Percentiles rank a stretch among this genome's conserved stretches.
phyloP scores from a whole-genome alignment of 805 yeast species.

The Lipomyces lipofer region DNA sequence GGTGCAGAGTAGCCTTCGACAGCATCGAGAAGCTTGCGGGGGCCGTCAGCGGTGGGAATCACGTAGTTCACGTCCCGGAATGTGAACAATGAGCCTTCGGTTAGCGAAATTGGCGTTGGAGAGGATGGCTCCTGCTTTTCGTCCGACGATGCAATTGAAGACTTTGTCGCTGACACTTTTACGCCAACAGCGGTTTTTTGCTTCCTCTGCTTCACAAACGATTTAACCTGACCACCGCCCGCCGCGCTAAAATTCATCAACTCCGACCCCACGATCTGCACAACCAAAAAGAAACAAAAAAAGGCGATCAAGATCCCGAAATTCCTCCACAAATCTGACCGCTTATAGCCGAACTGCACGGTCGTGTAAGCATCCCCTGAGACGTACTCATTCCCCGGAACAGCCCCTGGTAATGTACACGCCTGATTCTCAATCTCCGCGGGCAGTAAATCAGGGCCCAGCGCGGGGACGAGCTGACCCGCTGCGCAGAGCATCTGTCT shows the following conservation, averaged over 20 bases:
- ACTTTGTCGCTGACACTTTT: neutral
- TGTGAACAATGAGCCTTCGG: constrained; percentile 27
- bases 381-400: constrained; percentile 53
- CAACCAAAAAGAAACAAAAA: constrained; percentile 51
- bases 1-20: constrained; percentile 75
- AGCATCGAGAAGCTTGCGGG: constrained; percentile 53
- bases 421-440: constrained; percentile 46
- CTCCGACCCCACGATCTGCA: constrained; percentile 46
- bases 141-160: neutral
- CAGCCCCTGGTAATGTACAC: constrained; percentile 63
- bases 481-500: constrained; percentile 54
- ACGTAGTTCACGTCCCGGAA: constrained; percentile 27
- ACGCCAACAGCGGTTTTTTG: neutral
- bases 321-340: constrained; percentile 58
- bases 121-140: neutral
- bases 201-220: constrained; percentile 1
- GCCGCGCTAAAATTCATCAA: neutral
- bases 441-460: constrained; percentile 56
- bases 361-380: constrained; percentile 59
- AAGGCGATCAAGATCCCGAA: constrained; percentile 61
- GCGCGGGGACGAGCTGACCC: constrained; percentile 49
- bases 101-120: neutral
- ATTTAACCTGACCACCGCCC: neutral
- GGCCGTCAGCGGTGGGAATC: constrained; percentile 29
- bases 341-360: constrained; percentile 50